These are phyloP conservation scores for Termitomyces sp. DNA, from an alignment of 768 basidiomycete species.

Conservation along the genomic window DNA sequence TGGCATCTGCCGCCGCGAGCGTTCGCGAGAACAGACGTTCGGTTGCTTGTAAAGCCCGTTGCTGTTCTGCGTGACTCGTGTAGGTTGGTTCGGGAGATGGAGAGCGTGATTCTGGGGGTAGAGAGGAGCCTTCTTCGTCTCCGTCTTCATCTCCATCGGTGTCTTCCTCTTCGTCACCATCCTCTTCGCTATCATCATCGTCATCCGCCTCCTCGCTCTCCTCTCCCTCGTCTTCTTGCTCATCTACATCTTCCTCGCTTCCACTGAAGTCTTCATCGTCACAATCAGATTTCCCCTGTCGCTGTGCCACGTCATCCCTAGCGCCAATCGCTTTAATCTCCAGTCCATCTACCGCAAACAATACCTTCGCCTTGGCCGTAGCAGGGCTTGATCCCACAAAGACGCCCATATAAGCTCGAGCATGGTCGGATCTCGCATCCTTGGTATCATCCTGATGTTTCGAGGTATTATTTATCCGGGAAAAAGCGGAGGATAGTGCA, in stretches of 20 bases:
- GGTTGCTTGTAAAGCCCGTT: constrained; percentile 27
- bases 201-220: constrained; percentile 19
- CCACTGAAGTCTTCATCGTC: constrained; percentile 20
- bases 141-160: constrained; percentile 9
- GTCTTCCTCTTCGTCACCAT: constrained; percentile 17
- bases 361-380: constrained; percentile 57
- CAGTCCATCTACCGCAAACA: constrained; percentile 65
- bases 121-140: not conserved
- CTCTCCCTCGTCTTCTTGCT: constrained; percentile 16
- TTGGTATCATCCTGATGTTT: not conserved
- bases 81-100: constrained; percentile 6
- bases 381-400: constrained; percentile 65
- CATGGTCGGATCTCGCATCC: constrained; percentile 2
- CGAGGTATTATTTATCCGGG: constrained; percentile 24
- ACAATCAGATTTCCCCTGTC: constrained; percentile 21
- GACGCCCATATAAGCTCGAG: constrained; percentile 55
- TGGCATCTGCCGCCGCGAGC: constrained; percentile 29
- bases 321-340: constrained; percentile 47
- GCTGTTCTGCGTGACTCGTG: constrained; percentile 23
- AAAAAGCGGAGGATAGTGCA: constrained; percentile 67
- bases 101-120: constrained; percentile 12
- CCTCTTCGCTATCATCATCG: constrained; percentile 9
- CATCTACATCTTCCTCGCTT: constrained; percentile 16
- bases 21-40: constrained; percentile 35
- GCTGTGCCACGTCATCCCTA: constrained; percentile 29